Evolutionary conservation across 2,329 filamentous ascomycete genomes (phyloP), one percentile per base, ranked within the genome.

Genomic region (Apiospora hydei): DNA sequence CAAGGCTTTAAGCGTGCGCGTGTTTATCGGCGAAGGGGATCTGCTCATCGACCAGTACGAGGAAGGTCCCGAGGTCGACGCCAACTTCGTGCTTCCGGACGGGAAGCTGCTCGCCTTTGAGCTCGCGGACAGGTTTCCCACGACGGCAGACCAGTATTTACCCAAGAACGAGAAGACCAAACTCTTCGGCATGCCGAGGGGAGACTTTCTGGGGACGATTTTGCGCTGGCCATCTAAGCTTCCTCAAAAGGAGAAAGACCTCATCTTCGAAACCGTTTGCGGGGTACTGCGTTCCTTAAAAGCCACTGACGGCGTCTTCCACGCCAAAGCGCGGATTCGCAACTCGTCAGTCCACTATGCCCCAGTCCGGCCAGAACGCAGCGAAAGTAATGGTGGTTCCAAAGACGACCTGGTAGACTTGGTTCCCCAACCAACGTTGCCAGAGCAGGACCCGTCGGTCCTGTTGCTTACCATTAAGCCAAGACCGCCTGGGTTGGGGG

Each of bases 51-150:
- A 85, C 70, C 74, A 76, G 14, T 85, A 85, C 70, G 73, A 81
- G 26, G 78, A 81, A 10, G 84, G 84, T 0, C 84, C 84, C 0
- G 84, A 85, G 71, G 77, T 85, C 1, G 83, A 85, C 71, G 81
- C 78, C 67, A 85, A 85, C 74, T 76, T 86, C 38, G 77, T 83
- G 7, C 70, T 85, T 0, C 75, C 77, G 18, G 77, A 85, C 67
- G 83, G 83, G 0, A 75, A 84, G 49, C 61, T 85, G 1, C 71
- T 85, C 5, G 85, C 84, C 73, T 81, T 74, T 72, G 82, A 85
- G 49, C 74, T 84, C 4, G 74, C 74, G 8, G 83, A 85, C 70
- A 80, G 84, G 66, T 82, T 83, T 69, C 83, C 84, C 10, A 78
- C 76, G 53, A 69, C 70, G 2, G 82, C 72, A 3, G 47, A 51